Base-by-base conservation (phyloP, 2,329 filamentous ascomycete species). In the Alternaria ethzedia region DNA sequence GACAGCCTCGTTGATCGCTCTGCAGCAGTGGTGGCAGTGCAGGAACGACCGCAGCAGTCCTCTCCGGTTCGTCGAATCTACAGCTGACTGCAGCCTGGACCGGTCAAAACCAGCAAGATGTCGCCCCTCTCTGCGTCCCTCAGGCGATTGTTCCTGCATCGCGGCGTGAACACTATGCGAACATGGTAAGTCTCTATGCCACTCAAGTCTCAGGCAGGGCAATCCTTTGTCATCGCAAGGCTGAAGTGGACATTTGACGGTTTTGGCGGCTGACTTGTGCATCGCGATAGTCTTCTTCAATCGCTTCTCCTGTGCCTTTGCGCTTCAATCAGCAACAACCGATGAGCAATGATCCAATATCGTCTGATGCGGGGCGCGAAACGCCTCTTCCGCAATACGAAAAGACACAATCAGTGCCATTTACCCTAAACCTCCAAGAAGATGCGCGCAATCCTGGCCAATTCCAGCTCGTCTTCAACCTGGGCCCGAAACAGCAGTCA, bases 391-490 rank as follows among this genome's bases (percentile, higher is more conserved):
- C 73, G 2, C 69, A 73, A 28, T 75, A 75, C 56, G 71, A 75
- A 28, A 71, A 74, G 64, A 70, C 69, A 2, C 70, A 72, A 21
- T 65, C 69, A 6, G 66, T 74, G 1, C 73, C 75, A 1, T 75
- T 77, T 25, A 75, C 72, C 2, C 65, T 77, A 10, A 73, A 72
- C n/a, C 64, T 77, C 6, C 74, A 76, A 50, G 74, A 77, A 57
- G 75, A 77, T 30, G 70, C 70, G 56, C 64, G 63, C 51, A 74
- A 74, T 49, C 74, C 75, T 15, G 75, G 75, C n/a, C 70, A 74
- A 26, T 76, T 75, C 45, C 74, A 76, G 54, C 61, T 77, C 20
- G 75, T 77, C 9, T 72, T 77, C 49, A 74, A 75, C 49, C 66
- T 77, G 51, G 67, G 73, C 36, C 57, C 68, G 12, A 68, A 70